Evolutionary conservation across 1,284 basidiomycete species (phyloP).

Genomic region (Cryptococcus sp.): DNA sequence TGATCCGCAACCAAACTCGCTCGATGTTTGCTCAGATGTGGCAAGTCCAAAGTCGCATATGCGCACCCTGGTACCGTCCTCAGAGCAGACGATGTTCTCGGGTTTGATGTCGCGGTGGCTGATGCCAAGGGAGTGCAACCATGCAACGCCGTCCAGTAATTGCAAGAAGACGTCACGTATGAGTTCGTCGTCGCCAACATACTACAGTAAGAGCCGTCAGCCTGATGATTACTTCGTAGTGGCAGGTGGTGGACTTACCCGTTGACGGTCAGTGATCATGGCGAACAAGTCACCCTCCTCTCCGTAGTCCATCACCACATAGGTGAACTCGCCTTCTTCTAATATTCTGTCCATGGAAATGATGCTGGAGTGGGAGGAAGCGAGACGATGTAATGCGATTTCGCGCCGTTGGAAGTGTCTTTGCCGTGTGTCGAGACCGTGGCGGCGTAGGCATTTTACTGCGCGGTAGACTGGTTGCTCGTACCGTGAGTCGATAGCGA

Average conservation of each 20-base stretch:
- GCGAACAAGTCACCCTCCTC: slow-evolving; percentile 90
- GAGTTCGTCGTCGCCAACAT: slow-evolving; percentile 76
- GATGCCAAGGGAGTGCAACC: slow-evolving; percentile 68
- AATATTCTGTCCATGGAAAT: slow-evolving; percentile 86
- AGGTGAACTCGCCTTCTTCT: slow-evolving; percentile 64
- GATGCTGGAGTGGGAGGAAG: slow-evolving; percentile 73
- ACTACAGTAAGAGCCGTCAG: slow-evolving; percentile 51
- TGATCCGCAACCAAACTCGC: slow-evolving; percentile 77
- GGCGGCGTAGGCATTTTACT: slow-evolving; percentile 78
- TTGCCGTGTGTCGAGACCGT: slow-evolving; percentile 67
- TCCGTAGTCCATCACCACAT: slow-evolving; percentile 68
- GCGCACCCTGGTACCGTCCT: slow-evolving; percentile 72
- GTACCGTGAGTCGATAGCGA: slow-evolving; percentile 66
- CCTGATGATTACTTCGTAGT: not conserved
- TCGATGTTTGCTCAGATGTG: slow-evolving; percentile 81
- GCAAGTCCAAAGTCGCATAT: slow-evolving; percentile 91
- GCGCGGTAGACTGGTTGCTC: slow-evolving; percentile 64
- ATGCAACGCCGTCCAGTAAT: slow-evolving; percentile 90
- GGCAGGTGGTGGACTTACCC: slow-evolving; percentile 37
- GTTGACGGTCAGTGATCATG: slow-evolving; percentile 62
- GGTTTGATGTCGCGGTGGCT: slow-evolving; percentile 98
- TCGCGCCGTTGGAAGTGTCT: slow-evolving; percentile 78
- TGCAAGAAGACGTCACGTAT: slow-evolving; percentile 87
- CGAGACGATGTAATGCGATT: slow-evolving; percentile 61
- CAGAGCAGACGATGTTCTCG: slow-evolving; percentile 91